Base-by-base conservation (phyloP, 306 rosid species). In the Lathyrus oleraceus region DNA sequence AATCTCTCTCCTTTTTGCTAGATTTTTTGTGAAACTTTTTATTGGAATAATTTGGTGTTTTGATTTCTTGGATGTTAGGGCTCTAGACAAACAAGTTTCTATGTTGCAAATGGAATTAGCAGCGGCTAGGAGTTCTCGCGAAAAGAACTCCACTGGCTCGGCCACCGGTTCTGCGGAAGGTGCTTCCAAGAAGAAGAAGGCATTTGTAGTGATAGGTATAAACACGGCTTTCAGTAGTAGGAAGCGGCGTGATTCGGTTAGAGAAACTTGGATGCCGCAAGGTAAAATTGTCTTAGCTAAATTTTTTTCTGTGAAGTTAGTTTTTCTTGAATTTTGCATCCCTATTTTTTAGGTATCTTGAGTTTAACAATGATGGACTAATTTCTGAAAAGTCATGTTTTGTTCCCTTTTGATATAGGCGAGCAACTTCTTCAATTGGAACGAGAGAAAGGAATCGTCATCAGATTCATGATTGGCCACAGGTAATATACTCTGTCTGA, bases 221-320 rank as follows among this genome's bases (percentile, higher is more conserved):
- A 94, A 94, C 83, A 94, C 99, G 0, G 99, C 99, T 81, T 94
- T 94, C 71, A 94, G 99, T 72, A 94, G 99, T 76, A 84, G 99
- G 79, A 94, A 85, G 79, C 72, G 99, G 66, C 96, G 99, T 27
- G 99, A 94, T 83, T 94, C 99, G 3, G 97, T 94, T 58, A 78
- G 99, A 81, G 97, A 88, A 82, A 94, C 99, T 58, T 94, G 99
- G 99, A 94, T 94, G 99, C 99, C 99, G 59, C 95, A 88, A 80
- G 99, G 99, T 94, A 66, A 72, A 59, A 3, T 2, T 35, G 5
- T 35, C 16, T 28, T 53, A 9, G 10, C 51, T 7, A 17, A 13
- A 3, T 5, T 3, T 36, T 36, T 61, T 20, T 1, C n/a, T 5
- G 54, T 61, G 10, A 23, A 35, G 45, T 32, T 60, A 36, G 67